These are phyloP conservation scores for Aureobasidium namibiae DNA, from an alignment of 2,329 filamentous ascomycete genomes.

Conservation along the genomic window DNA sequence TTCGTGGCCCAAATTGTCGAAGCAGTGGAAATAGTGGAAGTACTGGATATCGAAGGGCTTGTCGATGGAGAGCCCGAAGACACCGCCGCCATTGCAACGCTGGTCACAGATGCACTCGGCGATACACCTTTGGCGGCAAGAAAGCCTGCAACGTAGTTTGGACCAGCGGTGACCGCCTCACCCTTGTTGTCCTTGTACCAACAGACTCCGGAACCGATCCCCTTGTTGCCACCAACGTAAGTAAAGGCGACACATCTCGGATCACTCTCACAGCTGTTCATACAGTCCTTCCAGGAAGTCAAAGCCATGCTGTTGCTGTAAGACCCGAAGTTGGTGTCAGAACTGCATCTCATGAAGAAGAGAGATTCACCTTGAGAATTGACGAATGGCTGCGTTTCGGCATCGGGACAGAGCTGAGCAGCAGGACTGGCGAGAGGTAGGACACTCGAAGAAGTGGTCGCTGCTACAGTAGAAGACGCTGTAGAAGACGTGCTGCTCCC, in stretches of 20 bases:
- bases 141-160: constrained; percentile 14
- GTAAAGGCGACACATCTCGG: constrained; percentile 15
- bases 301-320: constrained; percentile 13
- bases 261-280: constrained; percentile 13
- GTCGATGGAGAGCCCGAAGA: not conserved
- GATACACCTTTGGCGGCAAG: not conserved
- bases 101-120: not conserved
- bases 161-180: not conserved
- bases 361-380: constrained; percentile 2
- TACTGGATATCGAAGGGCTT: not conserved
- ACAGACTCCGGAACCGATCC: constrained; percentile 9
- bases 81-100: not conserved
- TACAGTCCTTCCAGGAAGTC: constrained; percentile 14
- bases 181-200: constrained; percentile 17
- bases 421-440: constrained; percentile 12
- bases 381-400: constrained; percentile 10
- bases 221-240: constrained; percentile 13
- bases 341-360: constrained; percentile 14
- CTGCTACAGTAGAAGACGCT: constrained; percentile 11
- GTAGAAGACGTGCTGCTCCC: not conserved
- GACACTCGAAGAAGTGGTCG: constrained; percentile 13
- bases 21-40: constrained; percentile 6
- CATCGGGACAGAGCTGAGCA: constrained; percentile 7
- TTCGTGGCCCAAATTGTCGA: not conserved
- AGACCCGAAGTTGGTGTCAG: constrained; percentile 14